Evolutionary conservation across 2,329 filamentous ascomycete genomes (phyloP), one percentile per base, ranked within the genome.

Genomic region (Exophiala sp.): DNA sequence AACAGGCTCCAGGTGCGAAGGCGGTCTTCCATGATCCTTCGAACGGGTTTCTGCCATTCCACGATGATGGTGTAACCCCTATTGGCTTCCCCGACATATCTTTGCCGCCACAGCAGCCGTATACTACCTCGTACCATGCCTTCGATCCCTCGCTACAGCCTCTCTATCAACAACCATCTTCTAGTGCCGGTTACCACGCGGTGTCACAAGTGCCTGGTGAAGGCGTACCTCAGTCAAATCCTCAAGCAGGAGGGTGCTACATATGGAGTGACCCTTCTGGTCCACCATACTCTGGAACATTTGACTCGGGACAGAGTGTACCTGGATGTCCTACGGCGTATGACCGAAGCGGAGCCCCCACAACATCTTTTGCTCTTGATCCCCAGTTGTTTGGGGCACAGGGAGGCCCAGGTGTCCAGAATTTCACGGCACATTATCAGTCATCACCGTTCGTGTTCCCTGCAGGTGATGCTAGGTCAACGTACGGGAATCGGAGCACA

Each of bases 141-240:
- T 42, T 48, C 21, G 29, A 40, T 43, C 41, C 43, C 18, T 21
- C 48, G 10, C n/a, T 27, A 3, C 45, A 41, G 11, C 27, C 48
- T 23, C 45, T 40, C 14, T 55, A 51, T 21, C 23, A 46, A 23
- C 48, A 48, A 14, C 24, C 24, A 21, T 45, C 52, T 24, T 55
- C 48, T 23, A 43, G 45, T 38, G 48, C 52, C 23, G 46, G 48
- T 21, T 51, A 55, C 35, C 47, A 50, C 46, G 52, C 44, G 8
- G 40, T 48, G 10, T 27, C 52, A 24, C 32, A 27, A 11, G 3
- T 42, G 7, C 21, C 37, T 9, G n/a, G 10, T 19, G 42, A 39
- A 10, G 29, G n/a, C 21, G 32, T 43, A 13, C 32, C 35, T 23
- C 34, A 43, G 21, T 8, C 41, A 27, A 8, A 2, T 32, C 22